Evolutionary conservation across 148 eudicot genomes (phyloP).

Genomic region (Nepenthes gracilis): DNA sequence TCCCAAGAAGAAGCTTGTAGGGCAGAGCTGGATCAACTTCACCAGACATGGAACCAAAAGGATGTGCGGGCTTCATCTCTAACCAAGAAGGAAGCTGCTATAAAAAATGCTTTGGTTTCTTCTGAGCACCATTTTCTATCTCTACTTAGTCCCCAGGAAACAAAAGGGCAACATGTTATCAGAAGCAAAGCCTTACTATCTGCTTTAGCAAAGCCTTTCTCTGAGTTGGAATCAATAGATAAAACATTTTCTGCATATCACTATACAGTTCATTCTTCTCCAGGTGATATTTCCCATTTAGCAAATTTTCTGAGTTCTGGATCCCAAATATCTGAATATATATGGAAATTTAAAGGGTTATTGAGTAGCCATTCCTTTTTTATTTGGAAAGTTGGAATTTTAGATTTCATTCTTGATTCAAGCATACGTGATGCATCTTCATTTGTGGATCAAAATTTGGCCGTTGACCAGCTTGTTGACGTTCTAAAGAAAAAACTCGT

Average conservation of each 20-base stretch:
- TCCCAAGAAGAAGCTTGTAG: conserved; percentile 99
- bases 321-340: conserved; percentile 55
- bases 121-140: conserved; percentile 58
- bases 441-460: conserved; percentile 60
- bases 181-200: conserved; percentile 54
- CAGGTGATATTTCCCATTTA: conserved; percentile 26
- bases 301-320: conserved; percentile 52
- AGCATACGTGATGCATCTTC: conserved; percentile 59
- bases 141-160: conserved; percentile 40
- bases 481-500: conserved; percentile 60
- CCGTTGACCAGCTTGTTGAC: conserved; percentile 76
- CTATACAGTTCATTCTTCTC: conserved; percentile 30
- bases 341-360: conserved; percentile 69
- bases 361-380: conserved; percentile 55
- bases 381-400: conserved; percentile 75
- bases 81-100: conserved; percentile 49
- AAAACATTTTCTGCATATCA: conserved; percentile 36
- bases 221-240: conserved; percentile 64
- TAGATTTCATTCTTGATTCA: conserved; percentile 74
- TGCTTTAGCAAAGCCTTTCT: conserved; percentile 56
- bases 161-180: conserved; percentile 23
- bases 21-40: conserved; percentile 77
- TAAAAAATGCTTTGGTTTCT: conserved; percentile 40
- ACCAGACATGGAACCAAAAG: conserved; percentile 81
- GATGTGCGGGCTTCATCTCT: conserved; percentile 56